Evolutionary conservation across 176 grass and related monocot genomes (phyloP).

Genomic region (Thalia dealbata): DNA sequence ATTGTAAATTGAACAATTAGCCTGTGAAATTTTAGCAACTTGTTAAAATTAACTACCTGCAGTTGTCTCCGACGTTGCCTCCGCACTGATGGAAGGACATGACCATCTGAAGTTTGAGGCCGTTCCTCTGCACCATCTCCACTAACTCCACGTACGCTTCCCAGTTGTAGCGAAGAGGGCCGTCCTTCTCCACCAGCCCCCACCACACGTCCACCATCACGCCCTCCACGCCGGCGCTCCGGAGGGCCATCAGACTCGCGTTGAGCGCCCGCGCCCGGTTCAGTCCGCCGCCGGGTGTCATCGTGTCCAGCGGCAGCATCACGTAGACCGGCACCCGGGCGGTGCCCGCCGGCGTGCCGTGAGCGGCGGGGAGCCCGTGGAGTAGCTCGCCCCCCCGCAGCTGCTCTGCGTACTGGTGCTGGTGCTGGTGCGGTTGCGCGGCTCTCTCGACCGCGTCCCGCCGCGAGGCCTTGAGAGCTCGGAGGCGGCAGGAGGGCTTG

Average conservation of each 20-base stretch:
- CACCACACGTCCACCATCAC: conserved; percentile 99
- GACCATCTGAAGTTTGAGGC: conserved; percentile 74
- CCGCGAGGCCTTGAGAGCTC: conserved; percentile 3
- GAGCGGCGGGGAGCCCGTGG: conserved; percentile 10
- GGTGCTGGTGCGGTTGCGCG: neutral
- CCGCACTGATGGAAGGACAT: conserved; percentile 78
- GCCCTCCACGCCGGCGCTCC: conserved; percentile 76
- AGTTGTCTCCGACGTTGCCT: conserved; percentile 48
- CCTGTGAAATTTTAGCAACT: too few relatives aligned
- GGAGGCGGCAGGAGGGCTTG: conserved; percentile 12
- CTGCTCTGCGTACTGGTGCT: neutral
- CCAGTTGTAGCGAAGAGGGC: conserved; percentile 63
- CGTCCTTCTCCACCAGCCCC: conserved; percentile 76
- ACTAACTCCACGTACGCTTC: conserved; percentile 75
- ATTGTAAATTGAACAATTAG: too few relatives aligned
- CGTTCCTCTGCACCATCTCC: conserved; percentile 67
- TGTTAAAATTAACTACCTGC: conserved; percentile 45
- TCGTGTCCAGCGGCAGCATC: conserved; percentile 87
- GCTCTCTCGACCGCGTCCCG: neutral
- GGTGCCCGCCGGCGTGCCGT: neutral
- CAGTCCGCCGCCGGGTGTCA: conserved; percentile 39
- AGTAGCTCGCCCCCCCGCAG: conserved; percentile 21
- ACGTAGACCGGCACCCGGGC: conserved; percentile 67
- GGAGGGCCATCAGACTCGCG: conserved; percentile 67
- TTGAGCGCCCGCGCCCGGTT: conserved; percentile 40